Evolutionary conservation across 257 asterid genomes (phyloP).

Genomic region (Craterostigma plantagineum): DNA sequence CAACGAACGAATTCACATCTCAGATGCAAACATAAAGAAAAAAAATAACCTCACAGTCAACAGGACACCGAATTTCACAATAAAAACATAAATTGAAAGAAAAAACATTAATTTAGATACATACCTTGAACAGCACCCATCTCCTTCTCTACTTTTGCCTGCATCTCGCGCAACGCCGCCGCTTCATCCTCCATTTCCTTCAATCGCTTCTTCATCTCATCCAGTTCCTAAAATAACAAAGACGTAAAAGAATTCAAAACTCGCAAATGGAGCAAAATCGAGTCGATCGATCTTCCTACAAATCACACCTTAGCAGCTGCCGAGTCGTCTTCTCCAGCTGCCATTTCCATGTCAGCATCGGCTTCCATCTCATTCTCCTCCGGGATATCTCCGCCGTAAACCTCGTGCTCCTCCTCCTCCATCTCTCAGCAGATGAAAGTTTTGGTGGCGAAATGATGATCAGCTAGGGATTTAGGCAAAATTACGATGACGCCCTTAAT

Average conservation of each 20-base stretch:
- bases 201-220: slow-evolving; percentile 57
- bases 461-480: too few species aligned
- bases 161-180: slow-evolving; percentile 51
- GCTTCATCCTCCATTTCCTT: slow-evolving; percentile 67
- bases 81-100: background rate
- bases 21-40: too few species aligned
- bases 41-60: background rate
- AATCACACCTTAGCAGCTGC: slow-evolving; percentile 31
- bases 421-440: too few species aligned
- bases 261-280: background rate
- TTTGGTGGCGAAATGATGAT: too few species aligned
- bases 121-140: slow-evolving; percentile 50
- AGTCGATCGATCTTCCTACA: background rate
- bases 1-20: background rate
- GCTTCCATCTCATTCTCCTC: slow-evolving; percentile 43
- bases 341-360: slow-evolving; percentile 40
- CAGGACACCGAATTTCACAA: too few species aligned
- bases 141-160: slow-evolving; percentile 56
- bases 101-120: background rate
- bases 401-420: slow-evolving; percentile 67
- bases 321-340: slow-evolving; percentile 36
- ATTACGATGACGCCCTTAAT: too few species aligned
- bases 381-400: slow-evolving; percentile 52
- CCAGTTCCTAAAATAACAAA: slow-evolving; percentile 25
- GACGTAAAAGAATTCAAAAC: slow-evolving; percentile 10